Evolutionary conservation across 805 yeast species (phyloP).

Genomic region (Metschnikowia shivogae): DNA sequence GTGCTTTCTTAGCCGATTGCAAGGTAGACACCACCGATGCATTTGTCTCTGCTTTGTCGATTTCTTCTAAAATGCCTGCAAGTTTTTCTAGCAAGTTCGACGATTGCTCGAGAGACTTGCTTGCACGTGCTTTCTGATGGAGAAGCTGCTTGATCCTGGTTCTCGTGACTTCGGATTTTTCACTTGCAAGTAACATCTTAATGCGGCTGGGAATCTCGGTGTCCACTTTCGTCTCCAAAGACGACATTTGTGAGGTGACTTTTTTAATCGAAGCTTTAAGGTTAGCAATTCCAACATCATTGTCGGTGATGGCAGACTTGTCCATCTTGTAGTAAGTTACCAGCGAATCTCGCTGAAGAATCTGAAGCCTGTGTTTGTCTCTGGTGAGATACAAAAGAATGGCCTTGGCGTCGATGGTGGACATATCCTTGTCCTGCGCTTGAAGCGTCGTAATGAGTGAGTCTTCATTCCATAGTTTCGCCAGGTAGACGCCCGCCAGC

Average conservation of each 20-base stretch:
- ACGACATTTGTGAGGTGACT: conserved; percentile 17
- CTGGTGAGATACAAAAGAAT: conserved; percentile 26
- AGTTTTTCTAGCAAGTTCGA: conserved; percentile 21
- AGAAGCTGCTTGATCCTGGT: conserved; percentile 19
- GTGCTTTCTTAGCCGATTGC: conserved; percentile 22
- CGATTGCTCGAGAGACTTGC: conserved; percentile 19
- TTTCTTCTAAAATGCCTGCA: conserved; percentile 24
- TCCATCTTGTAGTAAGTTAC: conserved; percentile 22
- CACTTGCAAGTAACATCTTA: conserved; percentile 10
- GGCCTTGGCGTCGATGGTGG: conserved; percentile 25
- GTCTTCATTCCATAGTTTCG: conserved; percentile 13
- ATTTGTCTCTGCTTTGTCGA: conserved; percentile 34
- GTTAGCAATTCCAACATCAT: conserved; percentile 30
- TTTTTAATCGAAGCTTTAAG: conserved; percentile 21
- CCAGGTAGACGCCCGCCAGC: conserved; percentile 16
- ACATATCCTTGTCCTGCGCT: conserved; percentile 9
- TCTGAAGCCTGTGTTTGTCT: conserved; percentile 16
- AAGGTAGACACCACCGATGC: conserved; percentile 23
- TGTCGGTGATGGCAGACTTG: conserved; percentile 18
- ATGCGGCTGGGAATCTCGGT: conserved; percentile 17
- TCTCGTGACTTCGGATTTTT: conserved; percentile 14
- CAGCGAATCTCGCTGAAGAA: neutral
- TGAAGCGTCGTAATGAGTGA: conserved; percentile 11
- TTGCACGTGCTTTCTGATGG: conserved; percentile 13
- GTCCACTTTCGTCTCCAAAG: conserved; percentile 20